phyloP scores from a whole-genome alignment of 2,329 filamentous ascomycete genomes.

The Coniochaeta hoffmannii region DNA sequence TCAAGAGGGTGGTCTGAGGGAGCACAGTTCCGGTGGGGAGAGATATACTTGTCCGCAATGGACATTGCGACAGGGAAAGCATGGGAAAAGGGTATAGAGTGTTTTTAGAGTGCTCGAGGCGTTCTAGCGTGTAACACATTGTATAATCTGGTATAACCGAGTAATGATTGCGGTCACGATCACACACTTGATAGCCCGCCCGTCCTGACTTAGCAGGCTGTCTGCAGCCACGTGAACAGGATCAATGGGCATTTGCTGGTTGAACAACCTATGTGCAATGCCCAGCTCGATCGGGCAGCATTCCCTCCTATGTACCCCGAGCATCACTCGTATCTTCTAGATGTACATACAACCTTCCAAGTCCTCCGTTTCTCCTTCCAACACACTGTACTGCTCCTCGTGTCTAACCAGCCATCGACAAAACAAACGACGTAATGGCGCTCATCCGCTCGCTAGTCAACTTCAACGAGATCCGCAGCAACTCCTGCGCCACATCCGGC shows the following conservation, averaged over 20 bases:
- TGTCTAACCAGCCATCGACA: conserved; percentile 43
- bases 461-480: conserved; percentile 84
- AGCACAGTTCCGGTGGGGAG: neutral
- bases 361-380: neutral
- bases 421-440: conserved; percentile 51
- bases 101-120: neutral
- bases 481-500: conserved; percentile 71
- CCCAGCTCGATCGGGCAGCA: neutral
- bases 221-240: neutral
- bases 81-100: neutral
- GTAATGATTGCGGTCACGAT: neutral
- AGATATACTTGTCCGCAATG: neutral
- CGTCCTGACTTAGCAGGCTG: neutral
- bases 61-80: neutral
- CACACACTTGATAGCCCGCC: neutral
- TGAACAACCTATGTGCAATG: neutral
- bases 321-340: neutral
- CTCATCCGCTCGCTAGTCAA: conserved; percentile 89
- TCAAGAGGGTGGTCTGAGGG: conserved; percentile 19
- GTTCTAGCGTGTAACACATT: conserved; percentile 2
- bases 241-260: neutral
- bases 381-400: neutral
- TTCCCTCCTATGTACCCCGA: neutral
- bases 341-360: neutral
- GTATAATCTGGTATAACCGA: neutral